Evolutionary conservation across 192 early-diverging fungal species (phyloP).

Genomic region (Backusella psychrophila): DNA sequence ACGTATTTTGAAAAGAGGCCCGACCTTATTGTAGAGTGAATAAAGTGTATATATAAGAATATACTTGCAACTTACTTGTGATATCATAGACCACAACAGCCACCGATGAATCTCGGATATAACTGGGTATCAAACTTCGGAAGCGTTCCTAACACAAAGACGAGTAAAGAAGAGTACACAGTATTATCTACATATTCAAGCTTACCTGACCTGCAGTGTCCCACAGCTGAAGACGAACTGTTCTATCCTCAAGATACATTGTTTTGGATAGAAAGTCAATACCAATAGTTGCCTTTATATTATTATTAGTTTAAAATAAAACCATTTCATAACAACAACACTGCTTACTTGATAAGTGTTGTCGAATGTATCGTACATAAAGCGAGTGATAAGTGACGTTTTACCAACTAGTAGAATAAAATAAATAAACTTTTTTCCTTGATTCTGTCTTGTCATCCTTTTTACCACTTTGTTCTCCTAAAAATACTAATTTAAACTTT

Average conservation of each 20-base stretch:
- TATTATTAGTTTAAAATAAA: not conserved
- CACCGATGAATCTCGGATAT: slow-evolving; percentile 98
- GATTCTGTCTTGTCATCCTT: not conserved
- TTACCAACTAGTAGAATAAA: slow-evolving; percentile 86
- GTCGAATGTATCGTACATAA: slow-evolving; percentile 99
- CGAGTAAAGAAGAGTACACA: not conserved
- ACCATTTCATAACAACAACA: not conserved
- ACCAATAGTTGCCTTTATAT: slow-evolving; percentile 91
- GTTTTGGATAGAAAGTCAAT: slow-evolving; percentile 99
- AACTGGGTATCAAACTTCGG: slow-evolving; percentile 94
- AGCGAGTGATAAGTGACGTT: slow-evolving; percentile 97
- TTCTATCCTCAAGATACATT: slow-evolving; percentile 98
- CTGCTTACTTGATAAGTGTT: slow-evolving; percentile 84
- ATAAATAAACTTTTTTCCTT: not conserved
- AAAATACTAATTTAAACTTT: slow-evolving; percentile 99
- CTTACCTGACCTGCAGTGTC: slow-evolving; percentile 94
- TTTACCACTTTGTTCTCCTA: slow-evolving; percentile 98
- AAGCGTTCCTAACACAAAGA: slow-evolving; percentile 79
- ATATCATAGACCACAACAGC: slow-evolving; percentile 98
- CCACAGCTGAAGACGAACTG: slow-evolving; percentile 98
- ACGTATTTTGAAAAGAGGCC: slow-evolving; percentile 94
- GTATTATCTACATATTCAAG: not conserved
- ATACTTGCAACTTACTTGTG: slow-evolving; percentile 63
- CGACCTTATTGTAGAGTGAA: slow-evolving; percentile 60
- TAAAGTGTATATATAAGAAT: not conserved